These are phyloP conservation scores for Yarrowia divulgata DNA, from an alignment of 805 yeast genomes.

Conservation along the genomic window DNA sequence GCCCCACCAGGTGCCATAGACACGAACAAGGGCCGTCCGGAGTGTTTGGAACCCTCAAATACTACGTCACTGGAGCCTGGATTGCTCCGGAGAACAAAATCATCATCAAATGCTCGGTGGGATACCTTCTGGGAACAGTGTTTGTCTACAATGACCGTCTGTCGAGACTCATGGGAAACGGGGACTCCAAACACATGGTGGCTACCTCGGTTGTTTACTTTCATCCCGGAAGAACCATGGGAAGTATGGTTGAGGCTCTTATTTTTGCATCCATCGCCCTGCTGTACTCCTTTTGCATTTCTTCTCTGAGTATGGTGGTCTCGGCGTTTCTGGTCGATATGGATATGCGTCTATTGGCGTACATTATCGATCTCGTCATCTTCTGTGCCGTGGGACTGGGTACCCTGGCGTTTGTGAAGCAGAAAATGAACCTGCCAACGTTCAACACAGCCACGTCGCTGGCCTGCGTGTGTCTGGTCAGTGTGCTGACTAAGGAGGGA, in stretches of 20 bases:
- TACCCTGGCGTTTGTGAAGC: constrained; percentile 71
- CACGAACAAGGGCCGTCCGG: background rate
- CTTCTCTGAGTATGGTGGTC: constrained; percentile 60
- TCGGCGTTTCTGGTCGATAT: constrained; percentile 57
- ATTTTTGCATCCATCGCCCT: constrained; percentile 65
- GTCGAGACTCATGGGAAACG: constrained; percentile 61
- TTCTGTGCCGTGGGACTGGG: constrained; percentile 67
- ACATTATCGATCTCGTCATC: constrained; percentile 59
- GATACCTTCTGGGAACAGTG: constrained; percentile 74
- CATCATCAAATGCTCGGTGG: constrained; percentile 69
- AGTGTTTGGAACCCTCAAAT: constrained; percentile 1
- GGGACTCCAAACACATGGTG: constrained; percentile 79
- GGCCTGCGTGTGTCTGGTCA: constrained; percentile 72
- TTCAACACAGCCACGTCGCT: constrained; percentile 84
- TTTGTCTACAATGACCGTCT: constrained; percentile 63
- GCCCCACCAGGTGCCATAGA: constrained; percentile 4
- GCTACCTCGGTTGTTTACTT: constrained; percentile 87
- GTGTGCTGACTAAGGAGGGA: constrained; percentile 78
- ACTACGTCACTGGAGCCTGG: constrained; percentile 7
- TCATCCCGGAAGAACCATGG: constrained; percentile 80
- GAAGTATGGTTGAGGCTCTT: constrained; percentile 79
- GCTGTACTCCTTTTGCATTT: constrained; percentile 60
- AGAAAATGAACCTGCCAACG: constrained; percentile 67
- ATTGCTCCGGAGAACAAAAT: constrained; percentile 41
- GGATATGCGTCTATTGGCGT: constrained; percentile 60